Evolutionary conservation across 148 eudicot species (phyloP).

Genomic region (Hydrangea macrophylla): DNA sequence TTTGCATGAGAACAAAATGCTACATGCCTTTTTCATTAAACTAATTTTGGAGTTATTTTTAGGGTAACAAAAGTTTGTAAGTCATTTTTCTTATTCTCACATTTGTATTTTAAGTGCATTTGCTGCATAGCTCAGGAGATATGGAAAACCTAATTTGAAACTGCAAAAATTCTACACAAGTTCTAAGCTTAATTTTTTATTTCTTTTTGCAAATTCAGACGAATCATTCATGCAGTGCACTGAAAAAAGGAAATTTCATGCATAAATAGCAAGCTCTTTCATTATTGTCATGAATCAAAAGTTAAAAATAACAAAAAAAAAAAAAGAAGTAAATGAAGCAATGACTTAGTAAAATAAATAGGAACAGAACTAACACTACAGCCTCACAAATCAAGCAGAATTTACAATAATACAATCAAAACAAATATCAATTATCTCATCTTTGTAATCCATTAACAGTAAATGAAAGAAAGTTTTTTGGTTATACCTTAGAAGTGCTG

Average conservation of each 20-base stretch:
- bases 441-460: neutral
- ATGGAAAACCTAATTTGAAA: neutral
- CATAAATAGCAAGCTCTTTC: neutral
- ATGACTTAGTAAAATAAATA: neutral
- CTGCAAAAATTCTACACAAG: neutral
- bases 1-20: neutral
- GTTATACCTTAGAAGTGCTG: slow-evolving; percentile 39
- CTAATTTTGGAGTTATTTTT: neutral
- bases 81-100: neutral
- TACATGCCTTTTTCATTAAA: too few species aligned
- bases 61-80: neutral
- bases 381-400: neutral
- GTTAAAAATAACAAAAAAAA: neutral
- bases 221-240: neutral
- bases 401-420: neutral
- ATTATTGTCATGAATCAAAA: neutral
- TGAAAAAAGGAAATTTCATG: neutral
- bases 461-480: neutral
- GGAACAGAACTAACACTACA: neutral
- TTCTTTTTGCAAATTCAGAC: neutral
- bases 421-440: neutral
- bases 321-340: neutral
- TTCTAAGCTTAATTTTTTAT: too few species aligned
- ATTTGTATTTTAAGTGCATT: neutral
- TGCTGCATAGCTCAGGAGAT: neutral